Conservation (phyloP, 192 early-diverging fungal genomes). For the Coemansia sp. region DNA sequence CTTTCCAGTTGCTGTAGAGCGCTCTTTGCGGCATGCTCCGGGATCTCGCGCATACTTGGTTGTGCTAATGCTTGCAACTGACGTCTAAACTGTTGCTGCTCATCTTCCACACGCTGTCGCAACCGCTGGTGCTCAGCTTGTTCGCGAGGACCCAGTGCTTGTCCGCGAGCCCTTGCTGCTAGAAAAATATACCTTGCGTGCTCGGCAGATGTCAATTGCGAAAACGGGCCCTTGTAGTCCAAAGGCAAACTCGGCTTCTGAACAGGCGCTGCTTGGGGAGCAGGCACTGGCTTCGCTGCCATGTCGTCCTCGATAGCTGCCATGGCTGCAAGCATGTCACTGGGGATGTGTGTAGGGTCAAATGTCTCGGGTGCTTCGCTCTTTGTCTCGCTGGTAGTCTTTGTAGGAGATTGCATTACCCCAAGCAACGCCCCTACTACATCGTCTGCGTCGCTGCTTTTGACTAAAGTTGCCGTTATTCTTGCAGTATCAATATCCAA, state of each 20-base stretch:
- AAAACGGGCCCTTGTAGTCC: slow-evolving; percentile 36
- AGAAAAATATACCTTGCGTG: slow-evolving; percentile 18
- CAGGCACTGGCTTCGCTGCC: neutral
- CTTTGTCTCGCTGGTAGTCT: neutral
- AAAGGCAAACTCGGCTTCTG: slow-evolving; percentile 14
- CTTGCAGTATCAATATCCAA: neutral
- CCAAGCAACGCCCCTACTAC: slow-evolving; percentile 41
- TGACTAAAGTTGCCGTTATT: neutral
- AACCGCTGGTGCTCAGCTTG: slow-evolving; percentile 21
- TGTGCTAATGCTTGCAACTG: slow-evolving; percentile 22
- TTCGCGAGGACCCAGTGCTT: slow-evolving; percentile 10
- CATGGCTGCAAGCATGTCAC: slow-evolving; percentile 44
- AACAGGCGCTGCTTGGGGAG: neutral
- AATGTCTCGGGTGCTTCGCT: neutral
- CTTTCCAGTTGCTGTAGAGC: slow-evolving; percentile 1
- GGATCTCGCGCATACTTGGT: no score
- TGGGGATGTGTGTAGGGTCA: slow-evolving; percentile 9
- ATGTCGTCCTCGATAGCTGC: slow-evolving; percentile 30
- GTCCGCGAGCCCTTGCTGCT: slow-evolving; percentile 5
- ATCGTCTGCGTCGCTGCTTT: slow-evolving; percentile 8
- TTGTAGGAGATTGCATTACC: slow-evolving; percentile 30
- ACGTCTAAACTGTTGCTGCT: slow-evolving; percentile 34
- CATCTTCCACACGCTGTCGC: slow-evolving; percentile 18
- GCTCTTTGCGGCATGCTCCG: neutral
- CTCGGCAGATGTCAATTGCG: slow-evolving; percentile 26